Evolutionary conservation across 768 basidiomycete species (phyloP), one percentile per base, ranked within the genome.

Genomic region (Leccinum barrowsii): DNA sequence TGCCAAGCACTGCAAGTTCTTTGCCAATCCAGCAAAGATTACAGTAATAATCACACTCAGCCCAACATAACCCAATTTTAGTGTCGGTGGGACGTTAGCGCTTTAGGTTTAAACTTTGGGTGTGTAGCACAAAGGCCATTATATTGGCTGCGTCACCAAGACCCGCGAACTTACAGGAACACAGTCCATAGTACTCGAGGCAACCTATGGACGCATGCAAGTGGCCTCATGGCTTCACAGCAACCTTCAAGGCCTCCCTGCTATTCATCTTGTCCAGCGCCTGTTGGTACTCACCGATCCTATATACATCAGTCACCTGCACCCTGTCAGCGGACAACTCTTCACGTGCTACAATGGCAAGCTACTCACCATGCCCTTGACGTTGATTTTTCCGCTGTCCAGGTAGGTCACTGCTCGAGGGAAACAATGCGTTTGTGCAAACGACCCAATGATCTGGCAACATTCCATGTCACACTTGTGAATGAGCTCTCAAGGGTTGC

Each of bases 351-450:
- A 34, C 22, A 26, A 50, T 28, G 28, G 28, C 34, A 13, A 7
- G 35, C 22, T 47, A 37, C 59, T 42, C 54, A 88, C 87, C 78
- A 91, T 89, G 21, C 86, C 89, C 68, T 87, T 85, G 22, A 88
- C 82, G 48, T 81, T 86, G 65, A 94, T 78, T 76, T 90, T 93
- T 15, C 90, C 88, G 60, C 83, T 83, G 63, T 94, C 92, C 26
- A 94, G 82, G 68, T 93, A 92, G 3, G 85, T 86, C 47, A 94
- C 85, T 4, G 91, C 90, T 6, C 92, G 85, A 44, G 91, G 90
- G 82, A 95, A 94, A 73, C 91, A 92, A 76, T 80, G 85, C 1
- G 84, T 86, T 65, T 92, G 91, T 5, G 91, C 86, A 76, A 93
- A 92, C 0, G 91, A 92, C 11, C 90, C 89, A 61, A 93, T 87